Conservation (phyloP, 805 yeast genomes). For the Yamadazyma olivae region DNA sequence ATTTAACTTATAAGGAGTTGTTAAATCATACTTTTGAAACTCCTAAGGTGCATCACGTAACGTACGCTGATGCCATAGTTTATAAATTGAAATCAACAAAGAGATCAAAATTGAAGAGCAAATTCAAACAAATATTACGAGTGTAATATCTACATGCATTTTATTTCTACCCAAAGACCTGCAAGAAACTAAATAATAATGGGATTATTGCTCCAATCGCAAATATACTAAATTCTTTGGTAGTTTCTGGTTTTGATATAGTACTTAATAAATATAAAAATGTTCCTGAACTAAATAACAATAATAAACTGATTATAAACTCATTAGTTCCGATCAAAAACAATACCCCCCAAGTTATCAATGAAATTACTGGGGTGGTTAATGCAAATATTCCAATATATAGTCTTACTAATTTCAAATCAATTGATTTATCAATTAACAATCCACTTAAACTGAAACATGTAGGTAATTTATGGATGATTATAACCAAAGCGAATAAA, state of each 20-base stretch:
- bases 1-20: background rate
- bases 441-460: conserved; percentile 64
- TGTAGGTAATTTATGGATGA: conserved; percentile 73
- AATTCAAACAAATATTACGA: conserved; percentile 1
- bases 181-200: conserved; percentile 19
- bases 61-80: conserved; percentile 10
- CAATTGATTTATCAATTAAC: conserved; percentile 38
- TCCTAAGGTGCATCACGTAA: conserved; percentile 4
- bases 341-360: conserved; percentile 45
- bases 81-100: conserved; percentile 1
- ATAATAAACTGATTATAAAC: conserved; percentile 50
- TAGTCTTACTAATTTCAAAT: conserved; percentile 29
- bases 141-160: too few relatives aligned
- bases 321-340: conserved; percentile 24
- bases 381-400: conserved; percentile 54
- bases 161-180: too few relatives aligned
- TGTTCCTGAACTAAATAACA: conserved; percentile 69
- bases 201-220: conserved; percentile 26
- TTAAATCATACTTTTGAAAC: background rate
- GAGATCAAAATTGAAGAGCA: background rate
- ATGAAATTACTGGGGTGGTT: conserved; percentile 61
- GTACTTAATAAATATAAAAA: conserved; percentile 70
- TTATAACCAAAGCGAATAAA: conserved; percentile 56
- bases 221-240: conserved; percentile 14
- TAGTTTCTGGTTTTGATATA: conserved; percentile 7